Evolutionary conservation across 345 rosid species (phyloP), one percentile per base, ranked within the genome.

Genomic region (Hypericum androsaemum): DNA sequence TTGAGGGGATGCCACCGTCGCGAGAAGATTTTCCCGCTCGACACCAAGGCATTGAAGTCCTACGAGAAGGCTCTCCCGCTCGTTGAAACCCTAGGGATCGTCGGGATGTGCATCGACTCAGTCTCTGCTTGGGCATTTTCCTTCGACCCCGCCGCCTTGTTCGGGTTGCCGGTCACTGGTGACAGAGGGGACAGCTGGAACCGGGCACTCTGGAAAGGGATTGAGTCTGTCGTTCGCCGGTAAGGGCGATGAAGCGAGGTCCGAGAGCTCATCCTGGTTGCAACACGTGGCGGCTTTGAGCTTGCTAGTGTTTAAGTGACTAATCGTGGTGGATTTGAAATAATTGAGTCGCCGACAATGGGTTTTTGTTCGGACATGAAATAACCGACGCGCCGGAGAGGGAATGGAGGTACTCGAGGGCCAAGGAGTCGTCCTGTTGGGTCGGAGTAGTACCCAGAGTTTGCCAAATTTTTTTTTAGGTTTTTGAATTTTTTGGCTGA

Each of bases 111-210:
- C 75, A 68, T 88, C 5, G 83, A 78, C 37, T 79, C 86, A 5
- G 72, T 88, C 22, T 70, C 79, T 53, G 64, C 76, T 13, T 75
- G 79, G 54, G 86, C 96, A 28, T 77, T 94, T 39, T 58, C 83
- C 40, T 73, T 82, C 3, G 94, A 87, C 57, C 86, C 88, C 0
- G 61, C n/a, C n/a, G n/a, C 88, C 0, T 64, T 92, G 48, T 83
- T 87, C 48, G 98, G 98, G 10, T 88, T 96, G 98, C 98, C 98
- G 0, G 94, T 92, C 5, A 81, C 58, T 41, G 89, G 79, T 32
- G 78, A 59, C 17, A 32, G 38, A 8, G 14, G 36, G 1, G 70
- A 68, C 37, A 71, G 60, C 6, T 47, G 46, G 47, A 75, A 67
- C 48, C 74, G 68, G 43, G 67, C 72, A 2, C 63, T 74, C 17